Evolutionary conservation across 495 filamentous ascomycete species (phyloP).

Genomic region (Jackrogersella minutella): DNA sequence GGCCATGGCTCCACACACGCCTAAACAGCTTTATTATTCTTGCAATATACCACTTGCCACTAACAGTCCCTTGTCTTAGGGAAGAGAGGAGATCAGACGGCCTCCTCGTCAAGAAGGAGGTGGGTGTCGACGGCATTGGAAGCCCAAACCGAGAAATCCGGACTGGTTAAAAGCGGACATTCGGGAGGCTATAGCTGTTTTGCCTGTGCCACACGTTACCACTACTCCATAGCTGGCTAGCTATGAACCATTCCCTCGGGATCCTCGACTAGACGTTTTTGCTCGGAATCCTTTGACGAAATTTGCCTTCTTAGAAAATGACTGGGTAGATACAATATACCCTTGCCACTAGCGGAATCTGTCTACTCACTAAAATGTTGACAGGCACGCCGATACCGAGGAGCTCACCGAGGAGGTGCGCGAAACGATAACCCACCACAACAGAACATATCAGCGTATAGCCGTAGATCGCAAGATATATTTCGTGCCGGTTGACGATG

Average conservation of each 20-base stretch:
- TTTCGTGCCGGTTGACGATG: slow-evolving; percentile 86
- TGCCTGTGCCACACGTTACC: slow-evolving; percentile 23
- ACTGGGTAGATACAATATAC: slow-evolving; percentile 42
- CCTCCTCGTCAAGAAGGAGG: slow-evolving; percentile 60
- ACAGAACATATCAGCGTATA: slow-evolving; percentile 76
- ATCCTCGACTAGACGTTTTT: slow-evolving; percentile 28
- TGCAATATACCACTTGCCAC: slow-evolving; percentile 46
- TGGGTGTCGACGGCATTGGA: slow-evolving; percentile 36
- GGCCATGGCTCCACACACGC: slow-evolving; percentile 49
- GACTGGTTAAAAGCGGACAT: slow-evolving; percentile 39
- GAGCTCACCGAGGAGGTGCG: slow-evolving; percentile 57
- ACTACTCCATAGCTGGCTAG: slow-evolving; percentile 24
- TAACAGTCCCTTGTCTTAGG: slow-evolving; percentile 42
- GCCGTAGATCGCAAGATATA: slow-evolving; percentile 76
- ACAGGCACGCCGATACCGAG: slow-evolving; percentile 45
- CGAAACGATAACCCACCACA: slow-evolving; percentile 69
- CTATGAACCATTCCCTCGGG: slow-evolving; percentile 21
- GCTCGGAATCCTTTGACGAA: slow-evolving; percentile 16
- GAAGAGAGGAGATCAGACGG: slow-evolving; percentile 48
- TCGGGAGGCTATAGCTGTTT: slow-evolving; percentile 31
- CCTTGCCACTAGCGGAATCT: slow-evolving; percentile 17
- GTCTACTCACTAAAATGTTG: slow-evolving; percentile 37
- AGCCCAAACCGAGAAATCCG: slow-evolving; percentile 34
- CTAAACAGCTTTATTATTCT: slow-evolving; percentile 47
- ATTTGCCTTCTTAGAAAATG: slow-evolving; percentile 32